Base-by-base conservation (phyloP, 2,329 filamentous ascomycete genomes). In the Penicillium sp. region DNA sequence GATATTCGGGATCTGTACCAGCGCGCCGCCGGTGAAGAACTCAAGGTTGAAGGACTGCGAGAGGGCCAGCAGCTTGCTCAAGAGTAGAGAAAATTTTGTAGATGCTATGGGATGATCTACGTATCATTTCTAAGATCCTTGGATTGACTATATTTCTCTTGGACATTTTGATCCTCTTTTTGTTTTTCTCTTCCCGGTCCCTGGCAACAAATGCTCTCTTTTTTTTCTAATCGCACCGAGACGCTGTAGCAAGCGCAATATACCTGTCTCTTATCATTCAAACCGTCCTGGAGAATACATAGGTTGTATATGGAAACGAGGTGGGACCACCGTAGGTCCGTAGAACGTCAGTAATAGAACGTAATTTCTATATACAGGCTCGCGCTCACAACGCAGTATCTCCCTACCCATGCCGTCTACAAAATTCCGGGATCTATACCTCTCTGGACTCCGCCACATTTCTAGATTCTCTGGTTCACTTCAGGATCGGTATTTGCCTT, bases 1-100 rank as follows among this genome's bases (percentile, higher is more conserved):
- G 94, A 99, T 78, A 93, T 99, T 74, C 90, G 89, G 81, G 91
- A 98, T 76, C 91, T 99, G 70, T 99, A 96, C 83, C 84, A 82
- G 69, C 88, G 95, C 71, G 90, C 89, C 68, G 87, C 89, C 62
- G 92, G 92, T 57, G 87, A 96, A 76, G 91, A 95, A 76, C 83
- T 97, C 68, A 89, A 91, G 73, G 92, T 97, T 55, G 91, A 96
- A 79, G 91, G 91, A 55, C 82, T 96, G 72, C 86, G 92, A 75
- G 91, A 96, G 72, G 90, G 89, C 43, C 75, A 78, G 66, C 70
- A 69, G 50, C 67, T 78, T 62, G 76, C 71, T 52, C 70, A 77
- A 54, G 75, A 78, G 65, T 78, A 75, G 62, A 69, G 39, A 55
- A 49, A 20, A 39, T 49, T 43, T 39, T 52, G 50, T 28, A 54